phyloP scores from a whole-genome alignment of 495 filamentous ascomycete genomes.

The Trichocladium antarcticum region DNA sequence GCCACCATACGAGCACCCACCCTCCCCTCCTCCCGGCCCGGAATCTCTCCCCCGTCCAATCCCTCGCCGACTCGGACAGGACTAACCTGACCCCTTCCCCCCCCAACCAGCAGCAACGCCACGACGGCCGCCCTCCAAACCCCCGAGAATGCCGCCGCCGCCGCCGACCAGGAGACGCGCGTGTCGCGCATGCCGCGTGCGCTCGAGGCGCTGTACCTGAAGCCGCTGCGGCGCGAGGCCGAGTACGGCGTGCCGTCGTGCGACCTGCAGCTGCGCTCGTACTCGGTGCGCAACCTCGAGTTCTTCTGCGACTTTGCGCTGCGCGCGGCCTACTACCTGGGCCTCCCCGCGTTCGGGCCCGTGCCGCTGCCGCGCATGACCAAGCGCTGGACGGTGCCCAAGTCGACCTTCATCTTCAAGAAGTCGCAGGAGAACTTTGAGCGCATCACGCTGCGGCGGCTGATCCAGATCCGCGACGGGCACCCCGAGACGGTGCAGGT shows the following conservation, averaged over 20 bases:
- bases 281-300: slow-evolving; percentile 79
- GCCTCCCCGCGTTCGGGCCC: slow-evolving; percentile 75
- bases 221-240: slow-evolving; percentile 65
- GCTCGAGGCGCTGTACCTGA: slow-evolving; percentile 67
- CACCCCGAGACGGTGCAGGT: slow-evolving; percentile 75
- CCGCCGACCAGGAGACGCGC: not conserved
- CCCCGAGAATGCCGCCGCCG: not conserved
- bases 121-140: not conserved
- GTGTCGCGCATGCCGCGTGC: slow-evolving; percentile 24
- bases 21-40: not conserved
- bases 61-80: not conserved
- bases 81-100: not conserved
- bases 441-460: slow-evolving; percentile 68
- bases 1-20: not conserved
- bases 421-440: slow-evolving; percentile 98
- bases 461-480: slow-evolving; percentile 92
- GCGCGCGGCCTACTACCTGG: slow-evolving; percentile 86
- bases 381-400: slow-evolving; percentile 90
- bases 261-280: slow-evolving; percentile 87
- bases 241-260: slow-evolving; percentile 70
- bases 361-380: slow-evolving; percentile 77
- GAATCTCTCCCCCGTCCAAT: not conserved
- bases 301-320: slow-evolving; percentile 93
- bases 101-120: not conserved
- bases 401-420: slow-evolving; percentile 83